Base-by-base conservation (phyloP, 2,329 filamentous ascomycete genomes). In the Bertia moriformis region DNA sequence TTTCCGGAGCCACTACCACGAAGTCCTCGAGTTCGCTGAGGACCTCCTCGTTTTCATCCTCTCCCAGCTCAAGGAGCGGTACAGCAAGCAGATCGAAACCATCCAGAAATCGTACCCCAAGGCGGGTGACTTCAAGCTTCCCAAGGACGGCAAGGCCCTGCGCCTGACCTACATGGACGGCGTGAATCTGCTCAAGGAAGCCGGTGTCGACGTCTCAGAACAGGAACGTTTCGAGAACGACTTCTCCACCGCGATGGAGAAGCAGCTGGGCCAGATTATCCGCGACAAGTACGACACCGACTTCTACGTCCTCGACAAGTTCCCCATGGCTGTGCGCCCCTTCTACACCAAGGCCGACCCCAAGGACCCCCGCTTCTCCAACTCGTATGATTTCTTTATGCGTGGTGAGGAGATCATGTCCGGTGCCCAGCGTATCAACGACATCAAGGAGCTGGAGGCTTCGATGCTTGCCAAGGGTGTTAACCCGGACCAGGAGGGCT, bases 301-400 rank as follows among this genome's bases (percentile, higher is more conserved):
- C 57, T 79, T 80, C 61, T 81, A 78, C 58, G 71, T 74, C 35
- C 66, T 81, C 42, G 75, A 79, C 60, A 69, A 78, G 50, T 81
- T 76, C 60, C 75, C 75, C 18, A 68, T 75, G 50, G 63, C 68
- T 41, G 68, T 78, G 41, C 69, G 75, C 35, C 76, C 75, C 24
- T 78, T 78, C 55, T 81, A 81, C 62, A 79, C 75, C 45, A 78
- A 78, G 63, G 65, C 70, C 18, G 68, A 65, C 38, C 62, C 64
- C 18, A 51, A 61, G 24, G 62, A 71, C 38, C 56, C 64, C 38
- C 58, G 64, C 49, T 62, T 66, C 47, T 65, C 68, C 33, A 78
- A 79, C 61, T 73, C 69, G 3, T 80, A 78, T 57, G 75, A 80
- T 55, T 77, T 80, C 62, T 79, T 80, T 63, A 79, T 80, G 74